phyloP scores from a whole-genome alignment of 2,329 filamentous ascomycete species.

The Monilinia fructigena region DNA sequence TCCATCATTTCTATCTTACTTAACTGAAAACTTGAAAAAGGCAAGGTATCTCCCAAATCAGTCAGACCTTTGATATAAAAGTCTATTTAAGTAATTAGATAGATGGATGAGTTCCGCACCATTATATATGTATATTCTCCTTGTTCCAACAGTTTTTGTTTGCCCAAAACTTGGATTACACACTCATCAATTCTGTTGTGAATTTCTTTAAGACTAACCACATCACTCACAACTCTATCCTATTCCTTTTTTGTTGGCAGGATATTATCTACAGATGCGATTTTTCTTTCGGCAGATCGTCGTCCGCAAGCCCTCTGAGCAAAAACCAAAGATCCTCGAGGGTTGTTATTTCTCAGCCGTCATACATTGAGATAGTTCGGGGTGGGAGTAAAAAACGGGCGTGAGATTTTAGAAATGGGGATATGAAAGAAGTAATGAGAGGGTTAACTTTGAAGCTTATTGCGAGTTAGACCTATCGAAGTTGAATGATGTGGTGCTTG shows the following conservation, averaged over 20 bases:
- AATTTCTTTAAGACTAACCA: no score
- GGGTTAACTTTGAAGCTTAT: conserved; percentile 17
- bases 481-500: conserved; percentile 1
- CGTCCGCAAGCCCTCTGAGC: background rate
- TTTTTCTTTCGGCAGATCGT: background rate
- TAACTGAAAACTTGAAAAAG: no score
- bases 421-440: conserved; percentile 1
- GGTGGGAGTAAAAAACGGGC: conserved; percentile 6
- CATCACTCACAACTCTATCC: background rate
- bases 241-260: background rate
- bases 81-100: background rate
- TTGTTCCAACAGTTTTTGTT: background rate
- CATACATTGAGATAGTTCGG: conserved; percentile 4
- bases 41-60: background rate
- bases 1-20: no score
- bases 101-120: background rate
- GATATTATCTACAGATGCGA: background rate
- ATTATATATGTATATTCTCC: no score
- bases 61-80: background rate
- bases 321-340: conserved; percentile 3
- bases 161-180: conserved; percentile 9
- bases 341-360: conserved; percentile 4
- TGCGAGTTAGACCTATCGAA: background rate
- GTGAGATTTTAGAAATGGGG: conserved; percentile 14
- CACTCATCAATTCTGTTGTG: conserved; percentile 6